A percentile compares a stretch with the other conserved stretches of the same genome.
phyloP scores from a whole-genome alignment of 306 rosid genomes.

The peach (Prunus persica) region Prunus_persica_NCBIv2 NC_034011.1:1275001-1275500 shows the following conservation, averaged over 20 bases:
- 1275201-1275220: neutral
- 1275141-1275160: neutral
- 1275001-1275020: slow-evolving; percentile 19
- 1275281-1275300: neutral
- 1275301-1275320: neutral
- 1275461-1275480: neutral
- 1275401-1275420: neutral
- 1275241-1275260: neutral
- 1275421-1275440: neutral
- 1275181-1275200: neutral
- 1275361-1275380: neutral
- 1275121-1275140: neutral
- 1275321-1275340: neutral
- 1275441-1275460: neutral
- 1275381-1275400: neutral
- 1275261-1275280: neutral
- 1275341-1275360: neutral
- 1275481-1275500: neutral
- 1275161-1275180: neutral
- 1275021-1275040: neutral
- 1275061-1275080: neutral
- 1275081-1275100: neutral
- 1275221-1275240: neutral
- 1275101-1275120: slow-evolving; percentile 17
- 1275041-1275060: neutral